phyloP scores from a whole-genome alignment of 306 rosid species.

The Lathyrus oleraceus region DNA sequence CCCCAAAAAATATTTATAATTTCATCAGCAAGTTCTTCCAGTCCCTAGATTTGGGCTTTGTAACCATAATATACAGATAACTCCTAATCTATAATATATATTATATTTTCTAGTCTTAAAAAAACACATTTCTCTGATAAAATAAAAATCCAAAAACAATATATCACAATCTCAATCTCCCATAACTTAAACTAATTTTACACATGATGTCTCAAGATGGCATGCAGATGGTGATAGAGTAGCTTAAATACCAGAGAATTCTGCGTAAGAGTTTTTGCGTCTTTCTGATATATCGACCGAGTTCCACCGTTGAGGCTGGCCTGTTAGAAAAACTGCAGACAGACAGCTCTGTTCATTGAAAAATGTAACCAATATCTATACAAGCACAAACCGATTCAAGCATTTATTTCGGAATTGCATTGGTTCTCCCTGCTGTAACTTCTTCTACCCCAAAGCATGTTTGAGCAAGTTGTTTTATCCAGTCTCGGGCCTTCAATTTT shows the following conservation, averaged over 20 bases:
- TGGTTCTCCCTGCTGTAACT: slow-evolving; percentile 96
- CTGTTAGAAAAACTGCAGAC: slow-evolving; percentile 17
- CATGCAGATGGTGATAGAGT: slow-evolving; percentile 36
- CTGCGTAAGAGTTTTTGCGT: slow-evolving; percentile 22
- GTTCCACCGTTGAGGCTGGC: slow-evolving; percentile 16
- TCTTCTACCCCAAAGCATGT: slow-evolving; percentile 96
- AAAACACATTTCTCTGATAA: slow-evolving; percentile 27
- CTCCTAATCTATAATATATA: slow-evolving; percentile 5
- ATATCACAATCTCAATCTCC: slow-evolving; percentile 36
- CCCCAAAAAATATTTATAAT: slow-evolving; percentile 7
- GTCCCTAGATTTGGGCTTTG: slow-evolving; percentile 17
- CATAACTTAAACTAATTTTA: slow-evolving; percentile 30
- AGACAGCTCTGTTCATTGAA: slow-evolving; percentile 24
- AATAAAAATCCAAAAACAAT: slow-evolving; percentile 41
- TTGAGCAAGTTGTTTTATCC: slow-evolving; percentile 82
- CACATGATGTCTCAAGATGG: slow-evolving; percentile 35
- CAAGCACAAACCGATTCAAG: slow-evolving; percentile 44
- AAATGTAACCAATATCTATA: slow-evolving; percentile 31
- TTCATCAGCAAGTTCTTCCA: slow-evolving; percentile 13
- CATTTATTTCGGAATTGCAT: slow-evolving; percentile 93
- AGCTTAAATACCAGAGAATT: slow-evolving; percentile 27
- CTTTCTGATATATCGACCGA: slow-evolving; percentile 19
- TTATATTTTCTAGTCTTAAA: slow-evolving; percentile 5
- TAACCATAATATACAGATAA: slow-evolving; percentile 35
- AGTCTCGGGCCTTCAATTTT: slow-evolving; percentile 78